A percentile compares a stretch with the other conserved stretches of the same genome.
Conservation (phyloP, 1,139 yeast species). For the Yamadazyma conglobata region DNA sequence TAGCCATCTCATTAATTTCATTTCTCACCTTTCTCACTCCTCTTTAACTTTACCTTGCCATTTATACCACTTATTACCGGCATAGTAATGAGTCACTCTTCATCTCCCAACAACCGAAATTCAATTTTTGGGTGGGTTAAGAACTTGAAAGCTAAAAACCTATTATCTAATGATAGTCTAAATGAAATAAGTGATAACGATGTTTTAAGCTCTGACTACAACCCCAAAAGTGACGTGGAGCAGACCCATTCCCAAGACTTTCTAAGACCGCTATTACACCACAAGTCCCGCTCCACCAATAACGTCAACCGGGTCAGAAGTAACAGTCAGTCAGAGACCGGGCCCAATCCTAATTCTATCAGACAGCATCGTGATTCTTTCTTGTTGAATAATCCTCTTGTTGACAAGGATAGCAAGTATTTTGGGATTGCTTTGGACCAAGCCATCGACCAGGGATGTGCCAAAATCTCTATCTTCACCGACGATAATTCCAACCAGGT, state of each 20-base stretch:
- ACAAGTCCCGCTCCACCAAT: constrained; percentile 49
- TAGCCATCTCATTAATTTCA: too few species aligned
- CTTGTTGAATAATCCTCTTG: constrained; percentile 41
- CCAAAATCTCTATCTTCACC: constrained; percentile 63
- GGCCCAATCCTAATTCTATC: constrained; percentile 24
- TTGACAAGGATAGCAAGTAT: constrained; percentile 53
- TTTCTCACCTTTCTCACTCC: too few species aligned
- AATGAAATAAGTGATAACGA: constrained; percentile 35
- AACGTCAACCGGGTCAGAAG: constrained; percentile 43
- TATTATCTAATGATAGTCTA: constrained; percentile 39
- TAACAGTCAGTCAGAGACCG: constrained; percentile 22
- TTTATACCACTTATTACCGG: too few species aligned
- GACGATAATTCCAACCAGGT: constrained; percentile 48
- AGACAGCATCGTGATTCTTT: constrained; percentile 58
- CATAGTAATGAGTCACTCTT: constrained; percentile 22
- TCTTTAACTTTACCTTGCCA: too few species aligned
- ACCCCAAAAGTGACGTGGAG: constrained; percentile 19
- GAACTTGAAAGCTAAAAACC: constrained; percentile 38
- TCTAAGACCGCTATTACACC: constrained; percentile 46
- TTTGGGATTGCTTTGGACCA: constrained; percentile 82
- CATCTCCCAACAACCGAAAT: constrained; percentile 39
- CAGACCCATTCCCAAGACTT: constrained; percentile 26
- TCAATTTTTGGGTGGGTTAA: constrained; percentile 50
- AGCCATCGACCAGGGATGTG: constrained; percentile 72
- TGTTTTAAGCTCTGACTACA: constrained; percentile 17